Evolutionary conservation across 176 grass and related monocot genomes (phyloP).

Genomic region (Puya raimondii): DNA sequence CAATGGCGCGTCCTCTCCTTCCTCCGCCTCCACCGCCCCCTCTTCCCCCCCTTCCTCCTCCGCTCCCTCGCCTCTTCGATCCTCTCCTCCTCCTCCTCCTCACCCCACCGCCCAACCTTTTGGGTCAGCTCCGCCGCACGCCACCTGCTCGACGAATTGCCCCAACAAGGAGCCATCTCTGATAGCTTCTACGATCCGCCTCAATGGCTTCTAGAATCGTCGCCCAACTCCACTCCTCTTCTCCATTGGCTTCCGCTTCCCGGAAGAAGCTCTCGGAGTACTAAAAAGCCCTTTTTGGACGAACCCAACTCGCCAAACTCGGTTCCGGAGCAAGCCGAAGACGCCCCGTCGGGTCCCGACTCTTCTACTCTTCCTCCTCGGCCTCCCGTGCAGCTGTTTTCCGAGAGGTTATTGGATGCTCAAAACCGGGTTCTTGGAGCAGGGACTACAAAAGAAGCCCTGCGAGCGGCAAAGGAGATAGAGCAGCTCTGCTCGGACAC

Average conservation of each 20-base stretch:
- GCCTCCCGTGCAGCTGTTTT: neutral
- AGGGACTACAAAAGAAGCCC: conserved; percentile 35
- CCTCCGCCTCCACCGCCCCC: neutral
- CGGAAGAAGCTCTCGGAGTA: neutral
- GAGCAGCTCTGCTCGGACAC: conserved; percentile 45
- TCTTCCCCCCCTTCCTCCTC: conserved; percentile 7
- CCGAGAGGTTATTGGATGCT: conserved; percentile 22
- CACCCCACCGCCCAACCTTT: conserved; percentile 19
- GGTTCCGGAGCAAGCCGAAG: conserved; percentile 16
- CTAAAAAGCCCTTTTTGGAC: neutral
- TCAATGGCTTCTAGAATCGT: conserved; percentile 35
- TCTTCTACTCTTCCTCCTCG: conserved; percentile 5
- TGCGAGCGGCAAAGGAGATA: conserved; percentile 33
- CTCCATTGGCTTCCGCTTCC: conserved; percentile 54
- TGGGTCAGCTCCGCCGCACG: conserved; percentile 41
- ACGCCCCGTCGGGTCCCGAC: neutral
- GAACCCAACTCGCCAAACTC: conserved; percentile 7
- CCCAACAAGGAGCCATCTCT: conserved; percentile 5
- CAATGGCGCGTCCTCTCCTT: neutral
- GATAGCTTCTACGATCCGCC: conserved; percentile 45
- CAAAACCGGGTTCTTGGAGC: conserved; percentile 23
- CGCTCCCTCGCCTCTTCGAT: conserved; percentile 22
- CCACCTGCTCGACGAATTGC: conserved; percentile 74
- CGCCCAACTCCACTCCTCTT: conserved; percentile 12
- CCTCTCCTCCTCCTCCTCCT: conserved; percentile 12